Conservation (phyloP, 2,329 filamentous ascomycete genomes). For the Gaeumannomyces tritici region DNA sequence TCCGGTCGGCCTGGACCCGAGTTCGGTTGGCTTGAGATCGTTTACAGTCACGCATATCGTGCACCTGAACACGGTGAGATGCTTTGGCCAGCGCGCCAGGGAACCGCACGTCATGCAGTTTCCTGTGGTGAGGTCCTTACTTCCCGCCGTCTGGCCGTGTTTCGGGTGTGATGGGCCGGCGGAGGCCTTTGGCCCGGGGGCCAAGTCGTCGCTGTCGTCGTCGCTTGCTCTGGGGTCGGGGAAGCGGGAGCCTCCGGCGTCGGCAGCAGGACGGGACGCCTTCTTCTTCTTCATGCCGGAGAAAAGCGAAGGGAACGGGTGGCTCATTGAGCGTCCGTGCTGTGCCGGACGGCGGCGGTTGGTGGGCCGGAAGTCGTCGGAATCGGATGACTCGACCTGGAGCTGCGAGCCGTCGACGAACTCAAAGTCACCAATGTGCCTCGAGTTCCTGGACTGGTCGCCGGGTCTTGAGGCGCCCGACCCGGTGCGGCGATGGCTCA, state of each 20-base stretch:
- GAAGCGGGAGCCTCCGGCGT: slow-evolving; percentile 8
- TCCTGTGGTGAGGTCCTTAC: slow-evolving; percentile 55
- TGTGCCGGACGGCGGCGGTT: slow-evolving; percentile 14
- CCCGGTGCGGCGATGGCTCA: background rate
- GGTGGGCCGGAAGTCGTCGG: slow-evolving; percentile 22
- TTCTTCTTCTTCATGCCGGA: slow-evolving; percentile 47
- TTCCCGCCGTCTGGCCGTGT: slow-evolving; percentile 20
- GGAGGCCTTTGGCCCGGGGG: slow-evolving; percentile 14
- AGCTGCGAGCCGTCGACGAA: slow-evolving; percentile 13
- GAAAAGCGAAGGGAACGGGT: slow-evolving; percentile 69
- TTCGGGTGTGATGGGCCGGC: slow-evolving; percentile 17
- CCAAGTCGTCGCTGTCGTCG: slow-evolving; percentile 34
- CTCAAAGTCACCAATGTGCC: slow-evolving; percentile 9
- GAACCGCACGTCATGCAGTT: slow-evolving; percentile 82
- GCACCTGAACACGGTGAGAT: slow-evolving; percentile 68
- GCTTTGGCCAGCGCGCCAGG: slow-evolving; percentile 67
- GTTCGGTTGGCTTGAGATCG: slow-evolving; percentile 47
- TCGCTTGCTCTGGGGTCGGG: too few species aligned
- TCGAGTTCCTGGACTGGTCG: background rate
- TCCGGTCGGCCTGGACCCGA: background rate
- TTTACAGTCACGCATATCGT: slow-evolving; percentile 80
- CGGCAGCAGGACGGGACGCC: slow-evolving; percentile 2
- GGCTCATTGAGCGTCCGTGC: slow-evolving; percentile 64
- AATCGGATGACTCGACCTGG: slow-evolving; percentile 25
- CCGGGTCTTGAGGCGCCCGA: background rate